These are phyloP conservation scores for Psilocybe sp. DNA, from an alignment of 768 basidiomycete species.

Conservation along the genomic window DNA sequence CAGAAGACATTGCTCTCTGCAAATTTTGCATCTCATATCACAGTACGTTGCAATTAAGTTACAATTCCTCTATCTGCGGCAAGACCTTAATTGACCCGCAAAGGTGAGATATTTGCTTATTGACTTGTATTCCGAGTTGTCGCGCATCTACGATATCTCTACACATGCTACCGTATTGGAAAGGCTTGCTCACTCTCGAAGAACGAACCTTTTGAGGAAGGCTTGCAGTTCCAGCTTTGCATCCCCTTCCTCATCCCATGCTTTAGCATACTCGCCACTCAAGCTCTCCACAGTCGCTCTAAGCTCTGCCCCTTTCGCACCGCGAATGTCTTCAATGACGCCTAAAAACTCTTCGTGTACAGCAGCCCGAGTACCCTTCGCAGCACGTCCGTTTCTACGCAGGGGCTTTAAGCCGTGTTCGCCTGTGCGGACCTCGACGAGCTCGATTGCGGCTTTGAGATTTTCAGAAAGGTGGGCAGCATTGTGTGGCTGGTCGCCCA, in stretches of 20 bases:
- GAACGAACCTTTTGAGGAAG: constrained; percentile 2
- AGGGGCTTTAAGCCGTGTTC: constrained; percentile 7
- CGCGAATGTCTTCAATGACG: constrained; percentile 2
- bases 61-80: too few species aligned
- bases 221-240: background rate
- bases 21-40: too few species aligned
- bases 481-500: constrained; percentile 1
- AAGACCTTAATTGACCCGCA: too few species aligned
- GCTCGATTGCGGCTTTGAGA: constrained; percentile 9
- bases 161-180: too few species aligned
- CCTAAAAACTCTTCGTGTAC: constrained; percentile 10
- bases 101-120: too few species aligned
- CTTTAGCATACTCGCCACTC: background rate
- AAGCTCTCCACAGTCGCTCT: constrained; percentile 4
- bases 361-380: constrained; percentile 11
- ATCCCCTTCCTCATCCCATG: constrained; percentile 3
- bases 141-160: too few species aligned
- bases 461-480: constrained; percentile 6
- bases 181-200: too few species aligned
- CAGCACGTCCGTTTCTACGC: background rate
- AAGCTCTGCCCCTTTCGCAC: constrained; percentile 1
- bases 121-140: too few species aligned
- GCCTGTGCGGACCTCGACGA: constrained; percentile 13
- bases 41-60: too few species aligned
- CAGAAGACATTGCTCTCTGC: too few species aligned